These are phyloP conservation scores for Pseudopithomyces maydicus DNA, from an alignment of 2,329 filamentous ascomycete species.

Conservation along the genomic window DNA sequence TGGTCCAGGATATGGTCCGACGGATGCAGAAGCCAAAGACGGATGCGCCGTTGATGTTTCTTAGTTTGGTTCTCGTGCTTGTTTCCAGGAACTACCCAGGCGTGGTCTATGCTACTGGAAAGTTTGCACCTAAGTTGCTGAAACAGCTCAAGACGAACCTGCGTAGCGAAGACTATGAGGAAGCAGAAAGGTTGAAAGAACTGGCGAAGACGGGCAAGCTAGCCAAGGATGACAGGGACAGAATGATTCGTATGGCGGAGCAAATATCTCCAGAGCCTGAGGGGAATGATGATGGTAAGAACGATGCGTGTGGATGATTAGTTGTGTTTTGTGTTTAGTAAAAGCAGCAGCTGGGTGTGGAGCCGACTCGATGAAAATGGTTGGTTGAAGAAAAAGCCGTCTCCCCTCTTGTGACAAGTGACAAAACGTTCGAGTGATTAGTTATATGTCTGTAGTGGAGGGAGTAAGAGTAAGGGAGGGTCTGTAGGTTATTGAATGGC, in stretches of 20 bases:
- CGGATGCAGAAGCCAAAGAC: constrained; percentile 42
- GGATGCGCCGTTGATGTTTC: constrained; percentile 45
- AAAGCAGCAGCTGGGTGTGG: too few species aligned
- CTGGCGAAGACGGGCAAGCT: constrained; percentile 39
- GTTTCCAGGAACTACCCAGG: constrained; percentile 35
- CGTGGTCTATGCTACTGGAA: constrained; percentile 48
- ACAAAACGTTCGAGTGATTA: too few species aligned
- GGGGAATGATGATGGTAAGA: background rate
- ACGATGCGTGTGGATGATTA: background rate
- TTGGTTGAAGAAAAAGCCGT: too few species aligned
- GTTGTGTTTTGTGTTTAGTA: too few species aligned
- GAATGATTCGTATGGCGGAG: constrained; percentile 39
- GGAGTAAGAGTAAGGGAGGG: too few species aligned
- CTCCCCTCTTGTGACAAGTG: too few species aligned
- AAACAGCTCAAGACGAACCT: constrained; percentile 38
- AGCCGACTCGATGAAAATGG: too few species aligned
- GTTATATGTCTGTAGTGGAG: too few species aligned
- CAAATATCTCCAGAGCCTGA: background rate
- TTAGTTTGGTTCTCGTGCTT: constrained; percentile 42
- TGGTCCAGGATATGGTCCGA: constrained; percentile 39
- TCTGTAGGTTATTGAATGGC: too few species aligned
- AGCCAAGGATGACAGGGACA: constrained; percentile 35
- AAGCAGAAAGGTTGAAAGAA: constrained; percentile 46
- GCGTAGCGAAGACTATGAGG: constrained; percentile 28
- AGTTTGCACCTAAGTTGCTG: constrained; percentile 47